These are phyloP conservation scores for Linnemannia schmuckeri DNA, from an alignment of 192 early-diverging fungal genomes.

Conservation along the genomic window DNA sequence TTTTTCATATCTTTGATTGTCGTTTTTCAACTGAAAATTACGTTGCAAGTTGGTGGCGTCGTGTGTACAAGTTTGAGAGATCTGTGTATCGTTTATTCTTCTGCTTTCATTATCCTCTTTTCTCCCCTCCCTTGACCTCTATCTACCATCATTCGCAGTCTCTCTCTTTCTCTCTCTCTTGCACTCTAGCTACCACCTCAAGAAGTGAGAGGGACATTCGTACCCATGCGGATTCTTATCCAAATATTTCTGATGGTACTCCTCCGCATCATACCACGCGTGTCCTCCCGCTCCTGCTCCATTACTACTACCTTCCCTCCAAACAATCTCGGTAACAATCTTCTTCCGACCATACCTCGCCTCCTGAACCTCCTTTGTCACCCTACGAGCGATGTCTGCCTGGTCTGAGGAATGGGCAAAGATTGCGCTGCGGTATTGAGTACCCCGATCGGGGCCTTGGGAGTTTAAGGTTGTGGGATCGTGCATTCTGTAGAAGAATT, in stretches of 20 bases:
- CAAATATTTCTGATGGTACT: constrained; percentile 84
- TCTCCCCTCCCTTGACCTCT: no score
- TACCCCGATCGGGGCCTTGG: constrained; percentile 86
- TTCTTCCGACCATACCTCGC: constrained; percentile 62
- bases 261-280: constrained; percentile 84
- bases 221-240: constrained; percentile 81
- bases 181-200: constrained; percentile 19
- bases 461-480: constrained; percentile 88
- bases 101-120: no score
- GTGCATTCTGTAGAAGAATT: constrained; percentile 86
- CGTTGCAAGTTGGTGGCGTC: no score
- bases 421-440: constrained; percentile 90
- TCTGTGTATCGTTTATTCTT: no score
- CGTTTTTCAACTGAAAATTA: no score
- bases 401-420: constrained; percentile 86
- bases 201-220: constrained; percentile 58
- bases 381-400: constrained; percentile 73
- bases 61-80: no score
- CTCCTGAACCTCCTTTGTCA: constrained; percentile 72
- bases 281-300: neutral
- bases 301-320: constrained; percentile 51
- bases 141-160: neutral
- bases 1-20: neutral
- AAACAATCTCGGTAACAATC: constrained; percentile 79
- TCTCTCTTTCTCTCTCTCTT: neutral